Percentiles rank a stretch among this genome's conserved stretches.
phyloP scores from a whole-genome alignment of 306 rosid genomes.

The Ammopiptanthus mongolicus region DNA sequence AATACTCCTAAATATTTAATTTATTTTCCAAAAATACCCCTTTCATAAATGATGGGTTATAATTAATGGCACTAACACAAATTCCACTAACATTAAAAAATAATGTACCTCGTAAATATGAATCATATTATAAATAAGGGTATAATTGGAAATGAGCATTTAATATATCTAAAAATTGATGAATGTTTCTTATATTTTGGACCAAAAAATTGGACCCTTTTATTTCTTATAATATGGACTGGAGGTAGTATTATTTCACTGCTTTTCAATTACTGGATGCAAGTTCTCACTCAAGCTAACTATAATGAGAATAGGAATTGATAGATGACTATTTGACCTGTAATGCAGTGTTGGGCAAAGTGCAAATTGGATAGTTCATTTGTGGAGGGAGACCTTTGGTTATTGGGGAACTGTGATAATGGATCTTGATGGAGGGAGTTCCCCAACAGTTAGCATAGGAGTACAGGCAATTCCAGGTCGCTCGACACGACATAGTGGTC shows the following conservation, averaged over 20 bases:
- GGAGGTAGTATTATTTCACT: constrained; percentile 1
- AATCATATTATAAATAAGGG: too few relatives aligned
- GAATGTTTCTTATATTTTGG: too few relatives aligned
- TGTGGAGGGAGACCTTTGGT: constrained; percentile 23
- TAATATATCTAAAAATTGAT: too few relatives aligned
- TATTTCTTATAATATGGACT: too few relatives aligned
- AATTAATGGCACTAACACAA: too few relatives aligned
- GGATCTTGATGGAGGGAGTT: constrained; percentile 41
- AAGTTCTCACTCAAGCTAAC: not conserved
- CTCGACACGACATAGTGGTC: constrained; percentile 20
- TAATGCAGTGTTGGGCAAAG: constrained; percentile 20
- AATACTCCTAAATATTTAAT: too few relatives aligned
- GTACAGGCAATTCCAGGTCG: constrained; percentile 13
- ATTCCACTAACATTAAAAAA: too few relatives aligned
- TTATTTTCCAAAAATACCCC: too few relatives aligned
- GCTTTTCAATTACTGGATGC: not conserved
- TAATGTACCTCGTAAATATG: too few relatives aligned
- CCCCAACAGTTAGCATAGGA: constrained; percentile 20
- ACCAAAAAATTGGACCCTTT: too few relatives aligned
- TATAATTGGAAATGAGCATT: too few relatives aligned
- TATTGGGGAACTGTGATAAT: constrained; percentile 27
- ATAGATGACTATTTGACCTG: constrained; percentile 12
- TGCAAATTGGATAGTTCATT: constrained; percentile 16
- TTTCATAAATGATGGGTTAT: too few relatives aligned
- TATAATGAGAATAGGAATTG: not conserved